Evolutionary conservation across 192 early-diverging fungal species (phyloP).

Genomic region (Umbelopsis isabellina): DNA sequence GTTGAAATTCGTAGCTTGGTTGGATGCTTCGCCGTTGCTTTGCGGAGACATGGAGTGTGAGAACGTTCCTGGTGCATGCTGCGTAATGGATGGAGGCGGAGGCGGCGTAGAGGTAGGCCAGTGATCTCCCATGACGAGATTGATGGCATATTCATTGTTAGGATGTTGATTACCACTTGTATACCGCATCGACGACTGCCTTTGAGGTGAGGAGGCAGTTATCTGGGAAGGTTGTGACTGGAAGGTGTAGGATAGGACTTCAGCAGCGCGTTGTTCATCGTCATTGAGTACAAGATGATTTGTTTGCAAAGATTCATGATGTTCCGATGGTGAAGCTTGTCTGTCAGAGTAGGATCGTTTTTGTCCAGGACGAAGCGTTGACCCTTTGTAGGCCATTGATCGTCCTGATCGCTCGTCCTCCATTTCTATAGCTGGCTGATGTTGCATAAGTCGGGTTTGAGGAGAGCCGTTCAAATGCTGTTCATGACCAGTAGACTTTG

Average conservation of each 20-base stretch:
- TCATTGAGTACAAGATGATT: conserved; percentile 1
- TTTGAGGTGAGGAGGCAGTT: neutral
- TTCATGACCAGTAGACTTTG: neutral
- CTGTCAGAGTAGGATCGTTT: conserved; percentile 17
- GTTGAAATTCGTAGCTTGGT: neutral
- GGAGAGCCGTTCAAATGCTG: neutral
- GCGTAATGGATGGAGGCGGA: neutral
- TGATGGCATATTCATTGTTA: neutral
- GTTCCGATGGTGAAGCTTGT: conserved; percentile 2
- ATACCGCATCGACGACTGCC: conserved; percentile 12
- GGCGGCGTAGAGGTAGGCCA: neutral
- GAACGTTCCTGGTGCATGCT: neutral
- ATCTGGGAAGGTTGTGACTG: neutral
- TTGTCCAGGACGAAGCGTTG: neutral
- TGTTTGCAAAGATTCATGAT: neutral
- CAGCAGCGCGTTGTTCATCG: conserved; percentile 10
- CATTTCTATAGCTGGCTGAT: neutral
- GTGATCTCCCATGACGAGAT: conserved; percentile 6
- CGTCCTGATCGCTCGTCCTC: neutral
- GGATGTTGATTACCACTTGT: neutral
- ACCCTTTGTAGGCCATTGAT: neutral
- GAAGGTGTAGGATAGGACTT: neutral
- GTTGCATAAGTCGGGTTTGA: neutral
- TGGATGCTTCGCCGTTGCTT: neutral
- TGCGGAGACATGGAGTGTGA: conserved; percentile 1